Base-by-base conservation (phyloP, 1,284 basidiomycete genomes). In the Malassezia globosa region DNA sequence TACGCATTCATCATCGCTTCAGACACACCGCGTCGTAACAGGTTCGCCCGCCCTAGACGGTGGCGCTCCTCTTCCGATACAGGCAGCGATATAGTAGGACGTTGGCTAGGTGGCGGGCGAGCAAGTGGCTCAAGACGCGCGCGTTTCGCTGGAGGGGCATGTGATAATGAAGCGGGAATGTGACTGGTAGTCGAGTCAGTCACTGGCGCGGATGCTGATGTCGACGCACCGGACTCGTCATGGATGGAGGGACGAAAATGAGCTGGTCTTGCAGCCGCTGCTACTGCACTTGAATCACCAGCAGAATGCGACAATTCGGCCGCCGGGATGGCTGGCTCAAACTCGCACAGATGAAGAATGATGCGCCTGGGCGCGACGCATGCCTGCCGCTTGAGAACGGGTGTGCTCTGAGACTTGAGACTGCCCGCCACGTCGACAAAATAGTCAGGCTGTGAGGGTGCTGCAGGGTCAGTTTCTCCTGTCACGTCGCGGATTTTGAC, bases 391-490 rank as follows among this genome's bases (percentile, higher is more conserved):
- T 63, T 64, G 53, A 61, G 61, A 39, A 69, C 59, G 4, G 66
- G 63, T 47, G 48, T 38, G 23, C 59, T 51, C n/a, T 59, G 48
- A 26, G 68, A 70, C 16, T 61, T 59, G 38, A 70, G 56, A 35
- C 60, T 63, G 10, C 63, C 56, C n/a, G 60, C 58, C 21, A 69
- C 54, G 46, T 70, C 68, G 43, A 70, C 59, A 56, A 58, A 68
- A 22, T 65, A 42, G 24, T 64, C 59, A 8, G 55, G 57, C 31
- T 61, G n/a, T n/a, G 60, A 1, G 46, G 53, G 41, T 55, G 55
- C 5, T 19, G 11, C 22, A 33, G n/a, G n/a, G 43, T 4, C 18
- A n/a, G n/a, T n/a, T n/a, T n/a, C n/a, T n/a, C 36, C 29, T 18
- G 51, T 63, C 31, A 57, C 59, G 26, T 63, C 62, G 39, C 55